These are phyloP conservation scores for Taphrina betulina DNA, from an alignment of 1,139 yeast genomes.

Conservation along the genomic window DNA sequence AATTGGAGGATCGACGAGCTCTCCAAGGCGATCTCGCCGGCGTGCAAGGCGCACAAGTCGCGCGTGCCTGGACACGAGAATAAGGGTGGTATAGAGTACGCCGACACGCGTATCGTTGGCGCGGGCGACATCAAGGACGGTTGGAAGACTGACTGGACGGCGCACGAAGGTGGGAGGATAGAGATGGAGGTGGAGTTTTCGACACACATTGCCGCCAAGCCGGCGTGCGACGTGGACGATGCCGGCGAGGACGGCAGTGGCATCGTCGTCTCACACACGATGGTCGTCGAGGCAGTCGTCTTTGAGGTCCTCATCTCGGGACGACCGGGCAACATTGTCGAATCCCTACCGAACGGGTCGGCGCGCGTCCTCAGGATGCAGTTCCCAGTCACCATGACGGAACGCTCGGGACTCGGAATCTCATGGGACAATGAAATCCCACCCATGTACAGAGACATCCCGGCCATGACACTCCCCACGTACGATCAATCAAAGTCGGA, in stretches of 20 bases:
- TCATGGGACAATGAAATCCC: conserved; percentile 99
- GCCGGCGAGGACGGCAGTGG: conserved; percentile 57
- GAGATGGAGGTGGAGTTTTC: conserved; percentile 40
- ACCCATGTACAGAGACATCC: conserved; percentile 74
- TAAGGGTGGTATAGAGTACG: conserved; percentile 54
- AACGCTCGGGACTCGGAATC: conserved; percentile 90
- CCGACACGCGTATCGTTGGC: conserved; percentile 69
- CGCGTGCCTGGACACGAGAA: conserved; percentile 33
- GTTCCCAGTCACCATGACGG: conserved; percentile 74
- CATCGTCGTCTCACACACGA: conserved; percentile 71
- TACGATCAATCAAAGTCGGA: conserved; percentile 24
- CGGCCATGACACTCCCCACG: conserved; percentile 69
- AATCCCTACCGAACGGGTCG: conserved; percentile 68
- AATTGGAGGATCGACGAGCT: conserved; percentile 89
- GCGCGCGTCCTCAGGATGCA: conserved; percentile 85
- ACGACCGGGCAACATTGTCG: conserved; percentile 26
- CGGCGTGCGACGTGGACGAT: conserved; percentile 57
- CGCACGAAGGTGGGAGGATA: conserved; percentile 38
- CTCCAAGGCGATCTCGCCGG: conserved; percentile 57
- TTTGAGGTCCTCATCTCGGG: conserved; percentile 70
- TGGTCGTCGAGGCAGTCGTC: conserved; percentile 83
- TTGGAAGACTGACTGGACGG: conserved; percentile 86
- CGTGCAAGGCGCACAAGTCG: conserved; percentile 57
- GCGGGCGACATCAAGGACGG: conserved; percentile 83
- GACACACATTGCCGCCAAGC: conserved; percentile 49